Evolutionary conservation across 129 eudicot species (phyloP).

Genomic region (Mikania micrantha): DNA sequence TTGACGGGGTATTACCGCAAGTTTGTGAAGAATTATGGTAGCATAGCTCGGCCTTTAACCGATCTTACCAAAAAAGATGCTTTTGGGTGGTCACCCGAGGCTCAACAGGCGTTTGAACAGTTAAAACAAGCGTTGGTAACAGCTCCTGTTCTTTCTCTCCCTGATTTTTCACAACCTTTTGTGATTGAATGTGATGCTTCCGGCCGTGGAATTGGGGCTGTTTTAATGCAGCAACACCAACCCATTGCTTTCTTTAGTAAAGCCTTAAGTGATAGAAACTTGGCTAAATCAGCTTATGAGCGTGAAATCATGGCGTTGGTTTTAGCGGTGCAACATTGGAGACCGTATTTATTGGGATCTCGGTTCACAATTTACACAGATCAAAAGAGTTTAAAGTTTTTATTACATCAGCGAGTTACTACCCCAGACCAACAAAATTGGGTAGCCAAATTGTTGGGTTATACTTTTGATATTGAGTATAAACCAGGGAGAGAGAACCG

Average conservation of each 20-base stretch:
- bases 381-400: neutral
- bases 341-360: neutral
- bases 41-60: neutral
- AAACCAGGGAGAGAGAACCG: neutral
- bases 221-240: neutral
- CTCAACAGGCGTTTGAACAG: neutral
- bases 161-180: neutral
- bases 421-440: neutral
- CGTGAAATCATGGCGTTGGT: neutral
- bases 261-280: neutral
- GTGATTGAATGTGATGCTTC: neutral
- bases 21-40: neutral
- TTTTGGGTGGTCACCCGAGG: neutral
- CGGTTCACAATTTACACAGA: neutral
- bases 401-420: neutral
- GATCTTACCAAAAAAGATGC: neutral
- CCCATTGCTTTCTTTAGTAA: neutral
- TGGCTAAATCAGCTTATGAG: neutral
- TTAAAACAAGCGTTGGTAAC: neutral
- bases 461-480: neutral
- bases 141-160: neutral
- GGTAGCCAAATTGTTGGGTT: neutral
- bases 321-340: neutral
- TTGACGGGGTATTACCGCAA: neutral
- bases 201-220: neutral